Base-by-base conservation (phyloP, 495 filamentous ascomycete genomes). In the Penicillium paradoxum region DNA sequence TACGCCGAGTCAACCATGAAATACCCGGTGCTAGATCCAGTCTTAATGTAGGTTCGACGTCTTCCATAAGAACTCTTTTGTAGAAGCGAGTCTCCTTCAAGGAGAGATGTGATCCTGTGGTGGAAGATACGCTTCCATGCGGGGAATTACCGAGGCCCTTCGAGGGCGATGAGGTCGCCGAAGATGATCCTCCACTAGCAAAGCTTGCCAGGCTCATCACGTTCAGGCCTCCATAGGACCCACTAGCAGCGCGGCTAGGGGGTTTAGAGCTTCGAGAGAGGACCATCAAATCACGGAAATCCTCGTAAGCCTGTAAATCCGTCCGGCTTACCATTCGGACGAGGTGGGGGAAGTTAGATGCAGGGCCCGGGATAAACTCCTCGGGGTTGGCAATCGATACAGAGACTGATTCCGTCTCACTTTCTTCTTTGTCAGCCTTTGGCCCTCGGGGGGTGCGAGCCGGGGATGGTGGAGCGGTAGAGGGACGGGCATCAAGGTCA, bases 31-130 rank as follows among this genome's bases (percentile, higher is more conserved):
- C 89, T 5, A 79, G 78, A 69, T 98, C 93, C 4, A 97, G 79
- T 36, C 93, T 82, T 17, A 98, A 71, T 0, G 93, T 95, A 2
- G 93, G 93, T 69, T 98, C 93, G 48, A 98, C 87, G 69, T 97
- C 93, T 66, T 98, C 93, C 46, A 81, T 74, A 11, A 96, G 68
- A 6, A 79, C 82, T 18, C 93, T 83, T 69, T 98, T 98, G 70
- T 91, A 98, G 67, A 96, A 97, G 54, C 86, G 87, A 3, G 87
- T 90, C 49, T 97, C 93, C 61, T 95, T 95, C 39, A 98, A 71
- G 8, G 83, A 77, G 18, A 75, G 70, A 37, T 71, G 67, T 18
- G 66, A 62, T n/a, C 63, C 63, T 2, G 53, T 53, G 32, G 67
- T 67, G 6, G 72, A 75, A 10, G 70, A 72, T 14, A 66, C 36